Percentiles rank a stretch among this genome's conserved stretches.
phyloP scores from a whole-genome alignment of 2,329 filamentous ascomycete species.

The Teratosphaeria pseudoeucalypti region DNA sequence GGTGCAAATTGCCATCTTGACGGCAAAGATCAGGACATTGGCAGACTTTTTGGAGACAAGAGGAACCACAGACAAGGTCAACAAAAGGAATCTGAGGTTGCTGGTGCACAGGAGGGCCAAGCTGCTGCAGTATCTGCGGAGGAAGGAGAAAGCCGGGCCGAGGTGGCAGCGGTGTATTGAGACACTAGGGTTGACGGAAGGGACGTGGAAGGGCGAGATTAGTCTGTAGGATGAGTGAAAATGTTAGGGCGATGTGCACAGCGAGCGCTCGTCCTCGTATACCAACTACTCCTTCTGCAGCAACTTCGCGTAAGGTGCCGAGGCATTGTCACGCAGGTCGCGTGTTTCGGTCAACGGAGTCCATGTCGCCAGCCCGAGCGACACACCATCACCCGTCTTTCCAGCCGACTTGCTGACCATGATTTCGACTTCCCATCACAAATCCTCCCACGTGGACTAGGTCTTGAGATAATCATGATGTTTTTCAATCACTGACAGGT shows the following conservation, averaged over 20 bases:
- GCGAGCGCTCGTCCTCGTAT: not conserved
- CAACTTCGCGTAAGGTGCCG: not conserved
- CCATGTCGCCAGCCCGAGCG: too few species aligned
- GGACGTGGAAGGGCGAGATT: conserved; percentile 87
- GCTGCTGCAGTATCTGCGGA: conserved; percentile 73
- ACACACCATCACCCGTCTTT: too few species aligned
- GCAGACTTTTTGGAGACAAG: conserved; percentile 59
- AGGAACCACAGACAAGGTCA: conserved; percentile 80
- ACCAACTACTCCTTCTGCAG: not conserved
- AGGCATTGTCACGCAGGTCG: not conserved
- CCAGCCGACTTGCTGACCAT: too few species aligned
- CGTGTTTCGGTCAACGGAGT: too few species aligned
- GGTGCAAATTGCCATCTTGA: conserved; percentile 95
- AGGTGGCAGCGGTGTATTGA: conserved; percentile 80
- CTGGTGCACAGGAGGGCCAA: conserved; percentile 85
- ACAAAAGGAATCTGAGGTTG: conserved; percentile 79
- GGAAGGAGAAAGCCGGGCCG: conserved; percentile 80
- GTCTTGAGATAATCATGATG: too few species aligned
- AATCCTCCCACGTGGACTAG: too few species aligned
- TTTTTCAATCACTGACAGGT: too few species aligned
- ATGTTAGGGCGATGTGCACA: not conserved
- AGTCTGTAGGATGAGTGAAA: conserved; percentile 42
- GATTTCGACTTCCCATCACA: too few species aligned
- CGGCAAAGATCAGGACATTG: conserved; percentile 79
- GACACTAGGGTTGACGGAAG: conserved; percentile 74